These are phyloP conservation scores for Naematelia aurantialba DNA, from an alignment of 768 basidiomycete species.

Conservation along the genomic window DNA sequence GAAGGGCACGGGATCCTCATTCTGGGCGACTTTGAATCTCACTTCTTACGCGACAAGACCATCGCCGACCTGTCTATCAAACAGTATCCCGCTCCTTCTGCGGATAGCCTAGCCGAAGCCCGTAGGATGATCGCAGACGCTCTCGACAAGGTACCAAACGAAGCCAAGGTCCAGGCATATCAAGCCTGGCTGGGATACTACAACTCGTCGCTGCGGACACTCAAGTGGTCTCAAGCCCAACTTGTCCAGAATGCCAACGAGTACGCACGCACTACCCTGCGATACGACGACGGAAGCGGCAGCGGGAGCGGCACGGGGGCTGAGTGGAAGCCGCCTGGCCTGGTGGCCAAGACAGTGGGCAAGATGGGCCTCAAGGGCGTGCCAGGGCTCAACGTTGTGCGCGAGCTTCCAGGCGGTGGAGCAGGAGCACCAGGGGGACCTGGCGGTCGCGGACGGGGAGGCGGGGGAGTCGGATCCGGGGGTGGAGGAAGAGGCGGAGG, in stretches of 20 bases:
- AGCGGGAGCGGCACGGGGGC: slow-evolving; percentile 9
- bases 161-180: slow-evolving; percentile 58
- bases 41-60: slow-evolving; percentile 54
- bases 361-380: slow-evolving; percentile 57
- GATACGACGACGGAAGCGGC: slow-evolving; percentile 26
- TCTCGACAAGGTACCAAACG: slow-evolving; percentile 50
- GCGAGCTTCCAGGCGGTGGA: slow-evolving; percentile 17
- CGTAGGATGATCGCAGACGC: slow-evolving; percentile 33
- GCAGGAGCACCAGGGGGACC: slow-evolving; percentile 2
- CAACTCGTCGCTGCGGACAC: slow-evolving; percentile 51
- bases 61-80: slow-evolving; percentile 54
- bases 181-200: slow-evolving; percentile 59
- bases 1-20: slow-evolving; percentile 58
- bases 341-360: slow-evolving; percentile 55
- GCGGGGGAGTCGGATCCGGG: no score
- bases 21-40: slow-evolving; percentile 57
- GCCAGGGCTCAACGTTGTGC: slow-evolving; percentile 40
- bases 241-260: slow-evolving; percentile 54
- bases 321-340: slow-evolving; percentile 45
- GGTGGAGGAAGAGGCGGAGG: slow-evolving; percentile 12
- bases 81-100: slow-evolving; percentile 36
- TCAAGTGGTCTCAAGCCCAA: slow-evolving; percentile 52
- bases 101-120: slow-evolving; percentile 1
- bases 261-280: slow-evolving; percentile 34
- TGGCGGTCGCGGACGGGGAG: no score